Percentiles rank a stretch among this genome's conserved stretches.
These are phyloP conservation scores for Trichoderma brevicompactum DNA, from an alignment of 2,329 filamentous ascomycete genomes.

Conservation along the genomic window DNA sequence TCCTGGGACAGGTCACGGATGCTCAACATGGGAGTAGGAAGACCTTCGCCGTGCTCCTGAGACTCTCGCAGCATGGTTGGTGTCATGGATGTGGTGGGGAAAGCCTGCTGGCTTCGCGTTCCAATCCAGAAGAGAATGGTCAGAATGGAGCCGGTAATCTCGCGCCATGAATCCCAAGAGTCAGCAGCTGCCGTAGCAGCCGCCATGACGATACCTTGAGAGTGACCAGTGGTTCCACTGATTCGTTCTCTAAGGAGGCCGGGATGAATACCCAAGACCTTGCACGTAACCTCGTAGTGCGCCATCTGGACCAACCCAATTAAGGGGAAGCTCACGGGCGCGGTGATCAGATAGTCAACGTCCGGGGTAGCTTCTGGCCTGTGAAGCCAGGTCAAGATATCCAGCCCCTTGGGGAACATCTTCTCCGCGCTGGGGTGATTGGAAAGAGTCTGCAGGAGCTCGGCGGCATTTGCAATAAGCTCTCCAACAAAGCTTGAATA, in stretches of 20 bases:
- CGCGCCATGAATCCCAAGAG: constrained; percentile 90
- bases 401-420: constrained; percentile 95
- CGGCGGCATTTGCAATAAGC: constrained; percentile 78
- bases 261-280: constrained; percentile 85
- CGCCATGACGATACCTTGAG: constrained; percentile 92
- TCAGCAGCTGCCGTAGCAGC: constrained; percentile 88
- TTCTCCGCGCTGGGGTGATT: constrained; percentile 87
- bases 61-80: constrained; percentile 92
- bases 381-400: constrained; percentile 92
- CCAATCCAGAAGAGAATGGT: constrained; percentile 99
- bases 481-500: constrained; percentile 91
- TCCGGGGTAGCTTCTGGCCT: constrained; percentile 89
- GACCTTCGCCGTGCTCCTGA: constrained; percentile 90
- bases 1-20: constrained; percentile 88
- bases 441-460: constrained; percentile 83
- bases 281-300: constrained; percentile 93
- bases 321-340: constrained; percentile 91
- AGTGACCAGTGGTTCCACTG: constrained; percentile 90
- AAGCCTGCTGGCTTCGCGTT: constrained; percentile 93
- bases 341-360: constrained; percentile 90
- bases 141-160: constrained; percentile 77
- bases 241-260: constrained; percentile 85
- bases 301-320: constrained; percentile 96
- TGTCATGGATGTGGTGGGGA: constrained; percentile 90
- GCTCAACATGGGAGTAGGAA: constrained; percentile 95